Evolutionary conservation across 768 basidiomycete genomes (phyloP), one percentile per base, ranked within the genome.

Genomic region (Chalciporus piperatus): DNA sequence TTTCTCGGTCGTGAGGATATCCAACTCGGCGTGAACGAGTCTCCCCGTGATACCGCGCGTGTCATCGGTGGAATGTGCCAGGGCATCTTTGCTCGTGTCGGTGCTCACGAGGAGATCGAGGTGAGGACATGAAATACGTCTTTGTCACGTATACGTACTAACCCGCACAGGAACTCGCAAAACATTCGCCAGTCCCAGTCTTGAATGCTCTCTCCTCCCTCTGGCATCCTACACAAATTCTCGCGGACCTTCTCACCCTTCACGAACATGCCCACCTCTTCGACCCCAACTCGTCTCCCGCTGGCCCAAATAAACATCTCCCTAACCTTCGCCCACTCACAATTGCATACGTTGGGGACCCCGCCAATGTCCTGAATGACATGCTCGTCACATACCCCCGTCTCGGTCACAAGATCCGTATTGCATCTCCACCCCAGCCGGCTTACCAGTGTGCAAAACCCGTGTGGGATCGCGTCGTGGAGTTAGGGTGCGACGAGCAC

Each of bases 21-120:
- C 48, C 97, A 99, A 60, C 76, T 99, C 19, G 96, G 96, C 42
- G 94, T 98, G 39, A 99, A 97, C 69, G 97, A 99, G 78, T 82
- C 76, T 25, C 67, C 83, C 4, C 75, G 89, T 37, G 97, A 99
- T 72, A 84, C 89, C 0, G 87, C 92, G 12, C 79, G 85, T 22
- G 92, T 99, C 10, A 83, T 98, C 54, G 88, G 91, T 3, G 89
- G 91, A 4, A 97, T 98, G 95, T 90, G 87, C 51, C 86, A 98
- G 69, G 97, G 95, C 13, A 91, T 98, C 49, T 96, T 98, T 73
- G 96, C 97, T 22, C 87, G 97, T 41, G 95, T 99, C 4, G 93
- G 92, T 4, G 87, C 81, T 25, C 97, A 99, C 69, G 76, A 78
- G 2, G 97, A 99, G 67, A 87, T 98, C 44, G 95, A 96, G 81